These are phyloP conservation scores for Penicillium sp. DNA, from an alignment of 2,329 filamentous ascomycete genomes.

Conservation along the genomic window DNA sequence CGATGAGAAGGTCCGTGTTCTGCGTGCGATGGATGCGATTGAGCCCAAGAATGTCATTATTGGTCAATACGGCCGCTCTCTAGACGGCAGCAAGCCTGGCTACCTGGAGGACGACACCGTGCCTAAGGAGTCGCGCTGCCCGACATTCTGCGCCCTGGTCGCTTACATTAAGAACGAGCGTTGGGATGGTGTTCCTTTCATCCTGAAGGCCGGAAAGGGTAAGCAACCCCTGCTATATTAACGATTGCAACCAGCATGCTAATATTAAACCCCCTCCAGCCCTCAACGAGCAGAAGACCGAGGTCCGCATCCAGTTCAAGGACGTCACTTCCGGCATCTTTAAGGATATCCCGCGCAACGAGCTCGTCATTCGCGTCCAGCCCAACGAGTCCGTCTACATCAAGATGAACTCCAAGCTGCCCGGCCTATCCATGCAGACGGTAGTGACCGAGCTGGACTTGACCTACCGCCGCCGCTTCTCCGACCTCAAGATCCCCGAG, in stretches of 20 bases:
- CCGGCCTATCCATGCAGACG: conserved; percentile 98
- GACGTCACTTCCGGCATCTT: conserved; percentile 99
- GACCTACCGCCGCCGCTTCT: conserved; percentile 97
- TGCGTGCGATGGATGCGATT: conserved; percentile 89
- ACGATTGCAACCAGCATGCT: conserved; percentile 20
- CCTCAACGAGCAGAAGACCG: conserved; percentile 98
- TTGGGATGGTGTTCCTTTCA: conserved; percentile 99
- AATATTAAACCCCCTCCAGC: conserved; percentile 52
- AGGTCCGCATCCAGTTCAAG: conserved; percentile 99
- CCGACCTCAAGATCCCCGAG: conserved; percentile 98
- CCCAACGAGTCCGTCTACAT: conserved; percentile 99
- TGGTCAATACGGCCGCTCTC: conserved; percentile 94
- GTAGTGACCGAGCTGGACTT: conserved; percentile 98
- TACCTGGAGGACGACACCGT: conserved; percentile 99
- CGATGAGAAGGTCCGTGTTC: conserved; percentile 95
- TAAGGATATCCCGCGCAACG: conserved; percentile 99
- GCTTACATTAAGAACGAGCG: conserved; percentile 99
- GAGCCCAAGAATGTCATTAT: conserved; percentile 99
- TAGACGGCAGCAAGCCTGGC: conserved; percentile 93
- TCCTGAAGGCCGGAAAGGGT: conserved; percentile 96
- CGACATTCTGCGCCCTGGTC: conserved; percentile 95
- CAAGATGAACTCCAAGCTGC: conserved; percentile 99
- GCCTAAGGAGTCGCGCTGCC: conserved; percentile 94
- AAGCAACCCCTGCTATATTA: conserved; percentile 12
- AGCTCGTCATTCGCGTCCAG: conserved; percentile 98